Percentiles rank a stretch among this genome's conserved stretches.
Evolutionary conservation across 768 basidiomycete species (phyloP).

Genomic region (Termitomyces sp.): DNA sequence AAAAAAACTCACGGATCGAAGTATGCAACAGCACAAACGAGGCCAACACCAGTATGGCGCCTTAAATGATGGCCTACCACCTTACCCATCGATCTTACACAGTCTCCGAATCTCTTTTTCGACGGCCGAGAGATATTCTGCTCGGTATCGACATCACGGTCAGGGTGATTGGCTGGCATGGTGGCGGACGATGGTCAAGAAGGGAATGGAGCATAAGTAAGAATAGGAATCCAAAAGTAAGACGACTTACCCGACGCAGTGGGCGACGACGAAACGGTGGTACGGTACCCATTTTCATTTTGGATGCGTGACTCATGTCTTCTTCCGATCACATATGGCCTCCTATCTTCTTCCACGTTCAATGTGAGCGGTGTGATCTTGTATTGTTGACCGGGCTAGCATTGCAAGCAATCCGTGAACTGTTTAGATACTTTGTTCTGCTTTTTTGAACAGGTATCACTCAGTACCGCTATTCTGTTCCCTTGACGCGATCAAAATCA

Average conservation of each 20-base stretch:
- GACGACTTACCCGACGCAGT: slow-evolving; percentile 34
- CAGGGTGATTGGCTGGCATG: background rate
- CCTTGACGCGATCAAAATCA: background rate
- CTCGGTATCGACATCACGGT: too few relatives aligned
- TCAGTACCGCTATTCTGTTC: background rate
- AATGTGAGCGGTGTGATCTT: background rate
- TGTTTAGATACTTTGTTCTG: too few relatives aligned
- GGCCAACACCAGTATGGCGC: slow-evolving; percentile 77
- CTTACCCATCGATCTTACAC: slow-evolving; percentile 27
- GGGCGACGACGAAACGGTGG: slow-evolving; percentile 32
- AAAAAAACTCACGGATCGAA: slow-evolving; percentile 71
- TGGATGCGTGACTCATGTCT: slow-evolving; percentile 14
- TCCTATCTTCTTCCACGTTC: background rate
- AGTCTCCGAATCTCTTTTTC: slow-evolving; percentile 11
- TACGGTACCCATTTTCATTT: slow-evolving; percentile 29
- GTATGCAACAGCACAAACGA: slow-evolving; percentile 86
- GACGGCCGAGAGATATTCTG: background rate
- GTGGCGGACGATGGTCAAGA: background rate
- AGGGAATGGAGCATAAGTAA: slow-evolving; percentile 20
- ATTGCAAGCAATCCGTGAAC: background rate
- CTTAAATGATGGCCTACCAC: slow-evolving; percentile 46
- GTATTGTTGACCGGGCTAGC: background rate
- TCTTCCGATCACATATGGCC: background rate
- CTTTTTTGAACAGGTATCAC: background rate
- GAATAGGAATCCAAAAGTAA: slow-evolving; percentile 22